Evolutionary conservation across 1,139 yeast species (phyloP).

Genomic region (Trichomonascaceae sp.): DNA sequence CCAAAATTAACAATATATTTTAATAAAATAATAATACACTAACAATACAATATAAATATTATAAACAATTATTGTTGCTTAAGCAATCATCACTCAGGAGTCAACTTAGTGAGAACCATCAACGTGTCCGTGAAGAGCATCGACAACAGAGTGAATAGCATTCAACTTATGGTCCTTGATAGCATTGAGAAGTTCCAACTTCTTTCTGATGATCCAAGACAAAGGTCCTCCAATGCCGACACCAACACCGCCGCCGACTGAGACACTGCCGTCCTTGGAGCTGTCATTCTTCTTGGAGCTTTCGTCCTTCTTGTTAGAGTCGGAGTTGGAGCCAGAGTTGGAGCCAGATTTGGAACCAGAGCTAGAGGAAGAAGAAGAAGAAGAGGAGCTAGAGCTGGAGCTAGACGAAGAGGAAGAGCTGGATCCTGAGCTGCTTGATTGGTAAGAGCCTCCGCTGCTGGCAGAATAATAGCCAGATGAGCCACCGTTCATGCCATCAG

Average conservation of each 20-base stretch:
- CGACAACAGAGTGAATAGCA: background rate
- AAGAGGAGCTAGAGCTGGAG: background rate
- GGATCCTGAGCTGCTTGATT: background rate
- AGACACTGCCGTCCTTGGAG: background rate
- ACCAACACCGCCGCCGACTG: background rate
- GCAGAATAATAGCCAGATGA: background rate
- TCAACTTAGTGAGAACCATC: background rate
- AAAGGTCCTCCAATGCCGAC: background rate
- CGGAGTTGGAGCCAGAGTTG: background rate
- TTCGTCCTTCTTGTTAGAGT: background rate
- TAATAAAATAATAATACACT: no score
- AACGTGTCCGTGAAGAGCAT: background rate
- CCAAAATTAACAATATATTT: background rate
- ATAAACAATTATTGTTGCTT: background rate
- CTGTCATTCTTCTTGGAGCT: background rate
- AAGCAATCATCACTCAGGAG: background rate
- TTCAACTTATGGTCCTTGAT: background rate
- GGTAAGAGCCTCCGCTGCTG: background rate
- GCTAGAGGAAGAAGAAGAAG: background rate
- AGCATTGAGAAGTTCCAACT: background rate
- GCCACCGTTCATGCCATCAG: background rate
- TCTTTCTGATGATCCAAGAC: background rate
- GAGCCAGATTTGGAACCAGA: background rate
- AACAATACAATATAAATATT: background rate
- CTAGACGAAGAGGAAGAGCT: background rate